Percentiles rank a stretch among this genome's conserved stretches.
phyloP scores from a whole-genome alignment of 2,329 filamentous ascomycete genomes.

The Cytospora piceae region DNA sequence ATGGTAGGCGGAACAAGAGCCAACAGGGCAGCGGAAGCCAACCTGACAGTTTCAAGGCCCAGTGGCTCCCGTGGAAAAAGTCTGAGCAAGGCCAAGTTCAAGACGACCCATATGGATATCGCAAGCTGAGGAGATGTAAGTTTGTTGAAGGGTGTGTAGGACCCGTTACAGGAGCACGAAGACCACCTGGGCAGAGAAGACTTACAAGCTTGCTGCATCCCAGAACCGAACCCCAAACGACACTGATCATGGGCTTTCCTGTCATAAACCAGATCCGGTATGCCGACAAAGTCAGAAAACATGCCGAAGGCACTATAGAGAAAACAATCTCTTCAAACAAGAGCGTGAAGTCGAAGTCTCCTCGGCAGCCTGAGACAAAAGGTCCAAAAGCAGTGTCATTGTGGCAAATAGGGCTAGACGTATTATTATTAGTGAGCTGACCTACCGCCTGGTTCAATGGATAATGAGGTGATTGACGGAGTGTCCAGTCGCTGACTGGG shows the following conservation, averaged over 20 bases:
- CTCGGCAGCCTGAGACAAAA: conserved; percentile 3
- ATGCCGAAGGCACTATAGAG: conserved; percentile 9
- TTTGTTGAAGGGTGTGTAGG: not conserved
- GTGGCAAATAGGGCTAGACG: not conserved
- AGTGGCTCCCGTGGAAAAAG: not conserved
- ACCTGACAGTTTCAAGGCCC: not conserved
- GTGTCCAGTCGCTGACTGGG: not conserved
- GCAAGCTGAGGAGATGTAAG: not conserved
- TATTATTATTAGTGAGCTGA: not conserved
- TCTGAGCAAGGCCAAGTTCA: conserved; percentile 3
- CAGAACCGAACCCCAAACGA: not conserved
- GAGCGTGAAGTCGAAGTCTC: conserved; percentile 19
- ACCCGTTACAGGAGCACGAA: too few species aligned
- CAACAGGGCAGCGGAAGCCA: conserved; percentile 32
- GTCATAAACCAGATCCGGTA: conserved; percentile 4
- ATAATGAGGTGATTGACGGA: not conserved
- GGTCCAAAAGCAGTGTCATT: conserved; percentile 16
- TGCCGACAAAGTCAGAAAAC: conserved; percentile 5
- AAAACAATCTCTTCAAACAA: conserved; percentile 16
- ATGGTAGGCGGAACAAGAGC: conserved; percentile 36
- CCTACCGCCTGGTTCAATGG: not conserved
- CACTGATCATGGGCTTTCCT: not conserved
- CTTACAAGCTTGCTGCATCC: conserved; percentile 12
- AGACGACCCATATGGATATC: not conserved
- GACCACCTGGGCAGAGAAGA: not conserved